Percentiles rank a stretch among this genome's conserved stretches.
Evolutionary conservation across 257 asterid species (phyloP).

Genomic region (Ophiorrhiza pumila): DNA sequence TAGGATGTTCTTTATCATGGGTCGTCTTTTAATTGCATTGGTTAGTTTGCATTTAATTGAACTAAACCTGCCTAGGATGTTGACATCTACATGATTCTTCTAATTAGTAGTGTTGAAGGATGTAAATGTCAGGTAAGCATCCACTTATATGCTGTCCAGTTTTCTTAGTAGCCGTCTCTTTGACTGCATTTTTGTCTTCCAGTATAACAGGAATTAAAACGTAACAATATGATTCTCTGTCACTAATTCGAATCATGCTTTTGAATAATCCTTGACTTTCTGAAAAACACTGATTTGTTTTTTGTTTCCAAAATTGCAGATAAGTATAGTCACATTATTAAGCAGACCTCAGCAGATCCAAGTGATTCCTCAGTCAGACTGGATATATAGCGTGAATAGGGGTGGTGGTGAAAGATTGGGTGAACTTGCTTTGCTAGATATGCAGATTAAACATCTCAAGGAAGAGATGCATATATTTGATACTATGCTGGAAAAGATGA

Average conservation of each 20-base stretch:
- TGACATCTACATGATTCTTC: background rate
- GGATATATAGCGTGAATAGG: constrained; percentile 27
- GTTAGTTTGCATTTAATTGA: background rate
- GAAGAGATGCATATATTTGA: constrained; percentile 79
- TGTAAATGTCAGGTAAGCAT: background rate
- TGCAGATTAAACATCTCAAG: constrained; percentile 57
- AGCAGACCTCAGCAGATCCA: constrained; percentile 87
- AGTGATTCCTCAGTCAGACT: constrained; percentile 61
- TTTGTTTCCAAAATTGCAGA: constrained; percentile 35
- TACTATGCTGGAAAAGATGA: constrained; percentile 64
- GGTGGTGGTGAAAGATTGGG: constrained; percentile 29
- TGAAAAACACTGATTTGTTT: background rate
- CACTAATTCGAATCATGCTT: background rate
- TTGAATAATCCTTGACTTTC: background rate
- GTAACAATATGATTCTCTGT: background rate
- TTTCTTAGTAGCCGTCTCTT: background rate
- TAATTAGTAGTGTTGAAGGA: background rate
- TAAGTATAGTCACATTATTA: constrained; percentile 73
- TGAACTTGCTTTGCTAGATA: constrained; percentile 47
- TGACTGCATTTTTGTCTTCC: background rate
- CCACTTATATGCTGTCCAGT: background rate
- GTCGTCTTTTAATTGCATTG: background rate
- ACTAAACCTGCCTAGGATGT: background rate
- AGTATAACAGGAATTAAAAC: background rate
- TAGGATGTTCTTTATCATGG: background rate